Base-by-base conservation (phyloP, 2,329 filamentous ascomycete genomes). In the Hymenoscyphus albidus region DNA sequence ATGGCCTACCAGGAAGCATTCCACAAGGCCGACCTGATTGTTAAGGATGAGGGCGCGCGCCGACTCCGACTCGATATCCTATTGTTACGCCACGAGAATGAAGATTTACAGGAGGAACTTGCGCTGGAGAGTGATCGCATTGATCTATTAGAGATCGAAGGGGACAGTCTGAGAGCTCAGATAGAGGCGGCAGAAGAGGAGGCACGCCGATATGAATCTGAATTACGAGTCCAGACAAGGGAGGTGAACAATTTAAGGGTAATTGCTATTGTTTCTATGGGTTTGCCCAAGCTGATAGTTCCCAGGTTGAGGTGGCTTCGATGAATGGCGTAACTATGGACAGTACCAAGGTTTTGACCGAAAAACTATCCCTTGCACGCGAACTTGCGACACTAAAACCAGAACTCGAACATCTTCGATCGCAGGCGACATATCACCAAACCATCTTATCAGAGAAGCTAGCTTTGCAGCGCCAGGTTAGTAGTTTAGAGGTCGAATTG, bases 371-470 rank as follows among this genome's bases (percentile, higher is more conserved):
- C 12, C 78, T 90, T 44, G 79, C 82, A 38, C 83, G 85, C 63
- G 86, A 89, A 71, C 73, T 90, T 22, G 80, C 83, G 32, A 79
- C 77, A 6, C 70, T 89, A 63, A 85, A 84, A 70, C 83, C 84
- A 2, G 87, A 90, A 74, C 72, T 89, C 40, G 85, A 88, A 67
- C 84, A 87, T 71, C 77, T 89, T 14, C 83, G 82, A 68, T 79
- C 82, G 6, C 86, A 89, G 74, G 80, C 80, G 22, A 76, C 79
- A 39, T 80, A 81, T 14, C 86, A 93, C 62, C 88, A 93, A 72
- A 82, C 84, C 1, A 79, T 91, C 12, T 80, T 96, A 16, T 82
- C 89, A 1, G 92, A 96, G 74, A 97, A 96, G 76, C 81, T 94
- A 57, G 83, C 89, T 1, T 78, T 97, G 14, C 88, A 95, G 74